Evolutionary conservation across 2,329 filamentous ascomycete species (phyloP).

Genomic region (Didymellaceae sp.): DNA sequence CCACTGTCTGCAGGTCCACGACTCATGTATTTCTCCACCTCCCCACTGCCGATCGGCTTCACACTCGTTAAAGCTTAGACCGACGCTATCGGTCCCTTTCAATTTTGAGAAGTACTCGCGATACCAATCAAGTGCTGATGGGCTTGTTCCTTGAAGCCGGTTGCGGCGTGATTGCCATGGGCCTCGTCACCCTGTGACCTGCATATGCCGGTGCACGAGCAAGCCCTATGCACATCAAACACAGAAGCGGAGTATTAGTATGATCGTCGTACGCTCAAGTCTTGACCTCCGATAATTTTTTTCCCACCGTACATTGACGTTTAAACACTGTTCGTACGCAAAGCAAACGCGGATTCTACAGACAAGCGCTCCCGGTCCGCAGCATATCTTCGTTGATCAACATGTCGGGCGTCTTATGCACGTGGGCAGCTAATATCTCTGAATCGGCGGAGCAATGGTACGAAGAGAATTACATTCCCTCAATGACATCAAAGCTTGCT

Average conservation of each 20-base stretch:
- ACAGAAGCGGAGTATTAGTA: slow-evolving; percentile 1
- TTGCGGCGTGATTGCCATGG: slow-evolving; percentile 2
- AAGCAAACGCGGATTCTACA: no score
- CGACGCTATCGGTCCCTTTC: neutral
- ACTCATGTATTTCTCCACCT: slow-evolving; percentile 5
- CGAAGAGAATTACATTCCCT: slow-evolving; percentile 22
- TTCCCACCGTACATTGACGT: no score
- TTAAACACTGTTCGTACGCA: no score
- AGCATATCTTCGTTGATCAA: no score
- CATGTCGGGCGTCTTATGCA: slow-evolving; percentile 28
- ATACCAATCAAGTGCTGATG: slow-evolving; percentile 1
- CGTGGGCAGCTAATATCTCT: slow-evolving; percentile 27
- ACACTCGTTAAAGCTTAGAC: slow-evolving; percentile 1
- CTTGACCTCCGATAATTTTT: neutral
- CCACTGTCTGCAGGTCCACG: slow-evolving; percentile 6
- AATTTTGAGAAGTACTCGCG: neutral
- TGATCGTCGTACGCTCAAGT: neutral
- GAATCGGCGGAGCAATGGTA: slow-evolving; percentile 22
- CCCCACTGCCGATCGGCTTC: slow-evolving; percentile 9
- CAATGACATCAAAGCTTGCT: slow-evolving; percentile 6
- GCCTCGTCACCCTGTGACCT: slow-evolving; percentile 3
- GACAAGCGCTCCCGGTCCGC: no score
- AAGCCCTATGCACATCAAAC: slow-evolving; percentile 9
- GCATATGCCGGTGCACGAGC: slow-evolving; percentile 2
- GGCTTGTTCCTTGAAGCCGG: neutral